A percentile compares a stretch with the other conserved stretches of the same genome.
phyloP scores from a whole-genome alignment of 1,139 yeast species.

The Geotrichum carabidarum region DNA sequence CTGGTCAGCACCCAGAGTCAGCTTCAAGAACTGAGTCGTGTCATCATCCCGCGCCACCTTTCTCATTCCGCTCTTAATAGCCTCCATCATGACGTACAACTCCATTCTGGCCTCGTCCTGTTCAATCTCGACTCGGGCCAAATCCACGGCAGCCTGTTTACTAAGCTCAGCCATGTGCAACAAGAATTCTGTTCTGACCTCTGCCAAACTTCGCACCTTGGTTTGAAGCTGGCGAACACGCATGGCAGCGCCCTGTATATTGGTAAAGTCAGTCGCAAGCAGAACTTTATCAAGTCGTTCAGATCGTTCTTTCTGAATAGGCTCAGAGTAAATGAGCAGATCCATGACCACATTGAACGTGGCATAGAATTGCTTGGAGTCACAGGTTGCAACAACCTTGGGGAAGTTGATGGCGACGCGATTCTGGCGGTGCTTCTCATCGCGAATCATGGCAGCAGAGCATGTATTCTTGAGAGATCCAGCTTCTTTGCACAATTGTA shows the following conservation, averaged over 20 bases:
- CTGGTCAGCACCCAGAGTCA: conserved; percentile 71
- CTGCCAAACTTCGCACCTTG: conserved; percentile 45
- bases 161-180: conserved; percentile 30
- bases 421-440: conserved; percentile 40
- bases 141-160: conserved; percentile 27
- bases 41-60: conserved; percentile 39
- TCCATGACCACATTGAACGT: conserved; percentile 61
- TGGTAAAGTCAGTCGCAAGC: conserved; percentile 63
- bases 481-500: conserved; percentile 26
- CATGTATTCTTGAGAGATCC: conserved; percentile 13
- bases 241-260: conserved; percentile 51
- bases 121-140: conserved; percentile 50
- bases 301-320: conserved; percentile 51
- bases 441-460: conserved; percentile 28
- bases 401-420: conserved; percentile 58
- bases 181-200: conserved; percentile 46
- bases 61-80: conserved; percentile 53
- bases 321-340: conserved; percentile 61
- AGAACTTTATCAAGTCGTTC: conserved; percentile 62
- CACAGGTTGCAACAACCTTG: conserved; percentile 62
- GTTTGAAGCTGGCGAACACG: conserved; percentile 54
- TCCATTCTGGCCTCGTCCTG: conserved; percentile 53
- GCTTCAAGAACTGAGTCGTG: conserved; percentile 42
- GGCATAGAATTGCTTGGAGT: conserved; percentile 67
- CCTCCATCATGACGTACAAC: conserved; percentile 60